Percentiles rank a stretch among this genome's conserved stretches.
phyloP scores from a whole-genome alignment of 31 red algal species.

The Asparagopsis taxiformis region DNA sequence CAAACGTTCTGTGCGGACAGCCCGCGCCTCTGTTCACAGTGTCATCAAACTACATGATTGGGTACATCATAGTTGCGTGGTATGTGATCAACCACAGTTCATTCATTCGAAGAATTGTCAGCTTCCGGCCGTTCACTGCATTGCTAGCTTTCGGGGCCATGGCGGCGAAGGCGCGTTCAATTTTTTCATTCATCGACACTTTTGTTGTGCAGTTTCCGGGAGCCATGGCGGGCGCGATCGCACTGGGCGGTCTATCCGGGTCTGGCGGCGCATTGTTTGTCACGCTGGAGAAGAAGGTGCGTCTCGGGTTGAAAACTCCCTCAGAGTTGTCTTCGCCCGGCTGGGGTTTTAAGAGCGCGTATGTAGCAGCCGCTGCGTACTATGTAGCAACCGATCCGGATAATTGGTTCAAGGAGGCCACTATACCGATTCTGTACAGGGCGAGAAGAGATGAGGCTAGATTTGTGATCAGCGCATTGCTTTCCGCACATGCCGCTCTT shows the following conservation, averaged over 20 bases:
- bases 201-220: slow-evolving; percentile 25
- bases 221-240: slow-evolving; percentile 42
- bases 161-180: slow-evolving; percentile 67
- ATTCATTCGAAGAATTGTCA: slow-evolving; percentile 17
- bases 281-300: slow-evolving; percentile 60
- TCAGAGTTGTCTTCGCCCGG: slow-evolving; percentile 75
- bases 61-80: slow-evolving; percentile 52
- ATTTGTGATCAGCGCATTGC: slow-evolving; percentile 6
- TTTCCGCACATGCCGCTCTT: slow-evolving; percentile 48
- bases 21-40: slow-evolving; percentile 67
- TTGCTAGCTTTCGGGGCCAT: slow-evolving; percentile 62
- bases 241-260: slow-evolving; percentile 58
- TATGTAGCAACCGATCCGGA: slow-evolving; percentile 64
- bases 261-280: slow-evolving; percentile 75
- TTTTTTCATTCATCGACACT: slow-evolving; percentile 72
- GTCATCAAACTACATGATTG: slow-evolving; percentile 61
- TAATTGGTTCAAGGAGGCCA: slow-evolving; percentile 1
- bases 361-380: slow-evolving; percentile 44
- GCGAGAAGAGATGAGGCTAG: neutral
- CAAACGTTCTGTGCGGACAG: slow-evolving; percentile 38
- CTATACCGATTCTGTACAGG: neutral
- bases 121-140: slow-evolving; percentile 37
- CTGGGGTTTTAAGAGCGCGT: slow-evolving; percentile 79
- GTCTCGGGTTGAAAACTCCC: slow-evolving; percentile 3
- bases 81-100: slow-evolving; percentile 47